These are phyloP conservation scores for Dictyostelium firmibasis DNA, from an alignment of 78 protist genomes.

Conservation along the genomic window DNA sequence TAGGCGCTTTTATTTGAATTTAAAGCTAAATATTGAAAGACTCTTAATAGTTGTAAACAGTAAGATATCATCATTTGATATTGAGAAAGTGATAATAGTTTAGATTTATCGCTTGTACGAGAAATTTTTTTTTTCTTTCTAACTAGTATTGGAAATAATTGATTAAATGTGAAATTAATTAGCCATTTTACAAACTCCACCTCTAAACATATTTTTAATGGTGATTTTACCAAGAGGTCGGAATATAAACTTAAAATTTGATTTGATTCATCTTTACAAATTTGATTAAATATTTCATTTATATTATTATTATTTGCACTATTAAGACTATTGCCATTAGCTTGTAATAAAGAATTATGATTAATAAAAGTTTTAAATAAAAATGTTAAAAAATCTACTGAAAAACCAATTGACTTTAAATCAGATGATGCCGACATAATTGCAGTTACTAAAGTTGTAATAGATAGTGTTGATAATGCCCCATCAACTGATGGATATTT, in stretches of 20 bases:
- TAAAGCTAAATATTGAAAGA: background rate
- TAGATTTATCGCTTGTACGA: background rate
- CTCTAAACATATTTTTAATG: background rate
- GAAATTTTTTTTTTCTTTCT: background rate
- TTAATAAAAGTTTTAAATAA: background rate
- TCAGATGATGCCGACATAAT: background rate
- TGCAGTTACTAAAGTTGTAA: background rate
- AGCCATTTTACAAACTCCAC: background rate
- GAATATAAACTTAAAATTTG: background rate
- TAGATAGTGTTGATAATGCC: background rate
- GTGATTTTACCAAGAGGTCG: background rate
- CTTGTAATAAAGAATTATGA: background rate
- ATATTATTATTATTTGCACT: background rate
- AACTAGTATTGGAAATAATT: no score
- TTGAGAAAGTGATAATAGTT: background rate
- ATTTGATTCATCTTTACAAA: background rate
- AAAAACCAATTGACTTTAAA: background rate
- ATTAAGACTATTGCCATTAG: background rate
- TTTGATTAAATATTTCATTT: background rate
- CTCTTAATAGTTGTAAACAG: background rate
- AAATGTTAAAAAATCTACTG: background rate
- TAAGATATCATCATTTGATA: background rate
- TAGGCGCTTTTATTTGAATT: background rate
- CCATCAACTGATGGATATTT: background rate
- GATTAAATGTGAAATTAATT: background rate